These are phyloP conservation scores for Didymella segeticola DNA, from an alignment of 2,329 filamentous ascomycete species.

Conservation along the genomic window DNA sequence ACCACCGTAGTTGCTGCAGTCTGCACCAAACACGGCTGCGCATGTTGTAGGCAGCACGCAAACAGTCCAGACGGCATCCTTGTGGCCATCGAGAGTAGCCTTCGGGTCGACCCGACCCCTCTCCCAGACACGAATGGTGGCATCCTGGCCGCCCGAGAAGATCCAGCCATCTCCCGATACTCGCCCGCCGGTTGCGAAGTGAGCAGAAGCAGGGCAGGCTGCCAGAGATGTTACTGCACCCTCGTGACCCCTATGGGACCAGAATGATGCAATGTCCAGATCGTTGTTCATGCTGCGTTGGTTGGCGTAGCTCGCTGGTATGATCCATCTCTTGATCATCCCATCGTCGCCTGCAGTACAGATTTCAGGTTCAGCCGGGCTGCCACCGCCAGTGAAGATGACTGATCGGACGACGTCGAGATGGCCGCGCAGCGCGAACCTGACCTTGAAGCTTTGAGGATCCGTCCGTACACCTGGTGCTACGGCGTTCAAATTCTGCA, in stretches of 20 bases:
- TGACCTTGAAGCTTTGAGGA: slow-evolving; percentile 82
- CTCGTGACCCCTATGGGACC: slow-evolving; percentile 93
- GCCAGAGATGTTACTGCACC: slow-evolving; percentile 87
- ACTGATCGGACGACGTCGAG: slow-evolving; percentile 92
- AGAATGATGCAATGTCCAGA: slow-evolving; percentile 89
- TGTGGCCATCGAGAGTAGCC: slow-evolving; percentile 91
- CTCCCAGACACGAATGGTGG: slow-evolving; percentile 94
- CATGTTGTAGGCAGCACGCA: slow-evolving; percentile 88
- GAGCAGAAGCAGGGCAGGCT: slow-evolving; percentile 84
- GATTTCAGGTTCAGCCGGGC: slow-evolving; percentile 93
- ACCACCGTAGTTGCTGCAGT: slow-evolving; percentile 74
- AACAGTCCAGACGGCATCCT: slow-evolving; percentile 93
- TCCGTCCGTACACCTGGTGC: slow-evolving; percentile 64
- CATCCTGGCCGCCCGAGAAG: slow-evolving; percentile 95
- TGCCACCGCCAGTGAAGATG: slow-evolving; percentile 96
- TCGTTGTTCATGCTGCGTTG: slow-evolving; percentile 71
- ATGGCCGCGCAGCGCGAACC: slow-evolving; percentile 90
- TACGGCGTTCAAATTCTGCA: slow-evolving; percentile 63
- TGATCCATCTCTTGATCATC: slow-evolving; percentile 95
- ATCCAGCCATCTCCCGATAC: slow-evolving; percentile 96
- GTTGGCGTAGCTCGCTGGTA: slow-evolving; percentile 78
- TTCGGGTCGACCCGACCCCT: slow-evolving; percentile 93
- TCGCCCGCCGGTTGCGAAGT: slow-evolving; percentile 86
- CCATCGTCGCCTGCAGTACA: slow-evolving; percentile 96
- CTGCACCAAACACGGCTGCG: slow-evolving; percentile 77